A percentile compares a stretch with the other conserved stretches of the same genome.
Conservation (phyloP, 176 grass and related monocot species). For the Pontederia paniculata region DNA sequence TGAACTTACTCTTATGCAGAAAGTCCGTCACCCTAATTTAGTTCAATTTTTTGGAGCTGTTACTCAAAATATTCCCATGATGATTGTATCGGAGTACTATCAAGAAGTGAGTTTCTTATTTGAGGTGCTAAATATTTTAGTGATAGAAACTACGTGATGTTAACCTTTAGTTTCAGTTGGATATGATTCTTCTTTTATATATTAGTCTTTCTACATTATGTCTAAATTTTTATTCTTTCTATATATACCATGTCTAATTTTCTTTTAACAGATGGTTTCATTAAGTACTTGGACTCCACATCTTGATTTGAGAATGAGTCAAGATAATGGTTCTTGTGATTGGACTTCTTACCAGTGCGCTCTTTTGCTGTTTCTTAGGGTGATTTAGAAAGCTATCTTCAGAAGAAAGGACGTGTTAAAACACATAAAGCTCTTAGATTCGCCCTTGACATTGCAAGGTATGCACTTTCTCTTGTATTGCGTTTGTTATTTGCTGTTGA, state of each 20-base stretch:
- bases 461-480: slow-evolving; percentile 17
- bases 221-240: no score
- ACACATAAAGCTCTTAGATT: slow-evolving; percentile 69
- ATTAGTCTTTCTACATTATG: no score
- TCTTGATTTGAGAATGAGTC: no score
- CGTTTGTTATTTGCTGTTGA: slow-evolving; percentile 3
- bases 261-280: no score
- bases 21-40: slow-evolving; percentile 84
- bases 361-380: slow-evolving; percentile 44
- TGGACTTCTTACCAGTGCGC: background rate
- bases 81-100: slow-evolving; percentile 93
- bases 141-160: no score
- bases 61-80: slow-evolving; percentile 89
- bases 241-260: no score
- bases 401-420: slow-evolving; percentile 52
- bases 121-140: no score
- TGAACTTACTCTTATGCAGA: slow-evolving; percentile 86
- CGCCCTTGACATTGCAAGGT: slow-evolving; percentile 88
- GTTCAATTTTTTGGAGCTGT: slow-evolving; percentile 97
- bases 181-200: no score
- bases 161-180: no score
- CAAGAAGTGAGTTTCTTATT: slow-evolving; percentile 43
- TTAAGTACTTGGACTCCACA: no score
- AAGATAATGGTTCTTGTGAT: no score
- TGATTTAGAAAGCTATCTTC: slow-evolving; percentile 74